Percentiles rank a stretch among this genome's conserved stretches.
Evolutionary conservation across 2,329 filamentous ascomycete genomes (phyloP).

Genomic region (Arachnomyces sp.): DNA sequence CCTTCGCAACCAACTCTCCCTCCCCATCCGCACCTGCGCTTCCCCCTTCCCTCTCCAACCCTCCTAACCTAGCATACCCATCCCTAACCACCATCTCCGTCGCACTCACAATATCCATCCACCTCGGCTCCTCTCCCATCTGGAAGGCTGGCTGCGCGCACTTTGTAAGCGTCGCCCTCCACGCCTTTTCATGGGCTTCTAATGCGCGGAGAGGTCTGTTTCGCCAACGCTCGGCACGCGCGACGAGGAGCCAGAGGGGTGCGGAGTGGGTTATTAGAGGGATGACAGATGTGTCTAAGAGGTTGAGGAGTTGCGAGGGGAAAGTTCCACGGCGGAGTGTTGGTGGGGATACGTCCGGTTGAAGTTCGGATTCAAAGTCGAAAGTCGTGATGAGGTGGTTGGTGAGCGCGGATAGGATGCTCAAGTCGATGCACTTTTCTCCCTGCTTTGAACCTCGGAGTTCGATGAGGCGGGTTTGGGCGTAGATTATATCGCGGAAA

Average conservation of each 20-base stretch:
- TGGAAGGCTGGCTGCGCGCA: slow-evolving; percentile 37
- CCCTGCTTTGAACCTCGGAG: slow-evolving; percentile 58
- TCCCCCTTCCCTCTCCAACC: slow-evolving; percentile 49
- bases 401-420: slow-evolving; percentile 63
- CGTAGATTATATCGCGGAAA: slow-evolving; percentile 65
- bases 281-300: slow-evolving; percentile 66
- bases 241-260: slow-evolving; percentile 67
- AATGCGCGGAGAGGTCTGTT: slow-evolving; percentile 63
- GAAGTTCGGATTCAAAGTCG: slow-evolving; percentile 23
- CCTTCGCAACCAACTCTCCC: slow-evolving; percentile 58
- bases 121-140: slow-evolving; percentile 54
- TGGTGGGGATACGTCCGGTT: slow-evolving; percentile 21
- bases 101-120: slow-evolving; percentile 64
- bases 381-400: slow-evolving; percentile 55
- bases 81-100: slow-evolving; percentile 70
- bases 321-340: slow-evolving; percentile 47
- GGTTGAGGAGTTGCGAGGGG: slow-evolving; percentile 48
- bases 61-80: slow-evolving; percentile 71
- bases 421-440: slow-evolving; percentile 69
- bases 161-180: slow-evolving; percentile 57
- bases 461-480: slow-evolving; percentile 65
- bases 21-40: slow-evolving; percentile 29
- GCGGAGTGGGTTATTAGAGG: slow-evolving; percentile 77
- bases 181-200: slow-evolving; percentile 80
- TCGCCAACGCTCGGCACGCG: slow-evolving; percentile 64